Percentiles rank a stretch among this genome's conserved stretches.
Conservation (phyloP, 331 rosid species). For the Pyrus hybrid region DNA sequence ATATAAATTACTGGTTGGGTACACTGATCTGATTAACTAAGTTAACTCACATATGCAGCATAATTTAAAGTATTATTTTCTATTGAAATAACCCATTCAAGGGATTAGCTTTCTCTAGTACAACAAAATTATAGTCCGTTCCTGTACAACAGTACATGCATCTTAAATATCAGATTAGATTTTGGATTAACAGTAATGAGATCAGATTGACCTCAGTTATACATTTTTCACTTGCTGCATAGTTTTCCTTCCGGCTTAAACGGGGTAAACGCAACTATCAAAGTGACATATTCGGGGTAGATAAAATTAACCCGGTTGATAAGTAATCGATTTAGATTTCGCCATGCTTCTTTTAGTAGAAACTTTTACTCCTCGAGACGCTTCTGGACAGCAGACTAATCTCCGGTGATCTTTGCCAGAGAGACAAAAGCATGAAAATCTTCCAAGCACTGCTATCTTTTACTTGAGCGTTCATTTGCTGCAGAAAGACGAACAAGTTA, state of each 20-base stretch:
- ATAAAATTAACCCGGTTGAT: neutral
- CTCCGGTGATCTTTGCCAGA: neutral
- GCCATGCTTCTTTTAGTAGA: slow-evolving; percentile 4
- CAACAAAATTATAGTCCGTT: neutral
- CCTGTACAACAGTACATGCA: neutral
- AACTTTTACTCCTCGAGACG: neutral
- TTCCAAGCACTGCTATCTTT: slow-evolving; percentile 10
- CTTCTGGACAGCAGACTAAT: neutral
- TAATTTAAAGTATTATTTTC: too few species aligned
- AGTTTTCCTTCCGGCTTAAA: neutral
- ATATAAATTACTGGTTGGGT: fast-evolving
- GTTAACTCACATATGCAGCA: too few species aligned
- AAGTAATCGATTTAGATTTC: slow-evolving; percentile 1
- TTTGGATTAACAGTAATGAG: neutral
- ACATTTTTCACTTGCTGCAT: neutral
- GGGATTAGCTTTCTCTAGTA: neutral
- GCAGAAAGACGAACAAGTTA: slow-evolving; percentile 19
- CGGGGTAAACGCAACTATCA: neutral
- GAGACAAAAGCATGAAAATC: neutral
- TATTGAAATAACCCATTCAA: neutral
- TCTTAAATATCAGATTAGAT: neutral
- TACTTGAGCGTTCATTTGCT: slow-evolving; percentile 23
- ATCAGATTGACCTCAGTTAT: neutral
- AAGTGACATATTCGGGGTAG: neutral
- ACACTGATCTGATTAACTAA: too few species aligned